Evolutionary conservation across 106 monocot species (phyloP).

Genomic region (Phalaenopsis equestris): DNA sequence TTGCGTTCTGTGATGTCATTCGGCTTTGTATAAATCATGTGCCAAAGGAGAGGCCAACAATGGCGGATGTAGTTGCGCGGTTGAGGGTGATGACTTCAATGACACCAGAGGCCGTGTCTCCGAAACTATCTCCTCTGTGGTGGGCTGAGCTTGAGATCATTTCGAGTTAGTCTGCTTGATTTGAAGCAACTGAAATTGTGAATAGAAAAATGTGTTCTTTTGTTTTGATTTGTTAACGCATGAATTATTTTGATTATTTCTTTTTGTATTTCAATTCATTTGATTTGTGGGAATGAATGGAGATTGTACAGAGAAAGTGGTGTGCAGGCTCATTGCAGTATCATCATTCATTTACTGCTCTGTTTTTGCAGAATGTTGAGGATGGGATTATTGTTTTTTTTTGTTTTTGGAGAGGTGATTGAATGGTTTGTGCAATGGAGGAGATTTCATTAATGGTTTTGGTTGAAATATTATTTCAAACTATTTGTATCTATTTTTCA

Average conservation of each 20-base stretch:
- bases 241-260: not conserved
- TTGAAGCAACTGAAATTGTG: not conserved
- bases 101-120: slow-evolving; percentile 43
- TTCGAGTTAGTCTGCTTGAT: slow-evolving; percentile 17
- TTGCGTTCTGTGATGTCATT: slow-evolving; percentile 35
- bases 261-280: not conserved
- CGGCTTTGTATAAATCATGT: slow-evolving; percentile 37
- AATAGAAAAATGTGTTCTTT: slow-evolving; percentile 9
- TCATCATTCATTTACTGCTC: slow-evolving; percentile 1
- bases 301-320: not conserved
- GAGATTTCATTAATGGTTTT: not conserved
- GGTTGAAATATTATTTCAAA: not conserved
- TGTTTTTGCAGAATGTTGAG: not conserved
- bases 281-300: not conserved
- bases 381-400: not conserved
- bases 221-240: slow-evolving; percentile 3
- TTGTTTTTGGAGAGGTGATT: not conserved
- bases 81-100: slow-evolving; percentile 46
- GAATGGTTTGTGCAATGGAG: not conserved
- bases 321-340: not conserved
- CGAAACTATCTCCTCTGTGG: slow-evolving; percentile 68
- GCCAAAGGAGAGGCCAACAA: slow-evolving; percentile 32
- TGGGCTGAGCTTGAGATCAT: slow-evolving; percentile 93
- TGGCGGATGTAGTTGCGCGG: slow-evolving; percentile 30
- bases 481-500: too few species aligned